Base-by-base conservation (phyloP, 371 early-diverging fungal genomes). In the Quaeritorhiza haematococci region DNA sequence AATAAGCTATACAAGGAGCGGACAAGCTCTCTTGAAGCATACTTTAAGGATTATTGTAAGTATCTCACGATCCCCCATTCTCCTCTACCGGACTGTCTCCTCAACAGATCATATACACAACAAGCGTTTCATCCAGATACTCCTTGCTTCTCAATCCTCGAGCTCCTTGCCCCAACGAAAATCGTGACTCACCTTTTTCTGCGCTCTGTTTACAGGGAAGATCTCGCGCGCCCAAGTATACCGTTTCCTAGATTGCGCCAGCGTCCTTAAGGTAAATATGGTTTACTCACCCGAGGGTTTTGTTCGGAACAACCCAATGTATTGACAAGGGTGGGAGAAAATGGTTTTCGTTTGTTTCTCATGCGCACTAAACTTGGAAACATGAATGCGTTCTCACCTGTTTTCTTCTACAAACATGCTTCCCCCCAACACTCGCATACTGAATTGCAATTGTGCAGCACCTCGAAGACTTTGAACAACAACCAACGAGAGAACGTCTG, bases 181-280 rank as follows among this genome's bases (percentile, higher is more conserved):
- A 28, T 30, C 51, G 0, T 33, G 33, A 13, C 15, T 17, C 41
- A 52, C 23, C n/a, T 17, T 49, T 8, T 24, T 43, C 27, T 43
- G 13, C 35, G 23, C 8, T n/a, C 17, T 15, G 33, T n/a, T 48
- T n/a, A n/a, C 27, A 51, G 33, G 53, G 17, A 23, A 57, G 49
- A 72, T 72, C 38, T 65, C 66, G 13, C 45, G 75, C 21, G 75
- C 75, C 17, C 70, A 71, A 50, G 72, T 73, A 13, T 75, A 75
- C 45, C 56, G 76, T 29, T 72, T 75, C 48, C 26, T 72, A 49
- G 75, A 75, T 50, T 75, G 69, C 48, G 71, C 68, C 29, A 34
- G 42, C 15, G 66, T 75, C 33, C 50, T 71, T n/a, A 61, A 62
- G 43, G 69, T 69, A 42, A 54, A 46, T n/a, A n/a, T n/a, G n/a